These are phyloP conservation scores for Beta vulgaris DNA, from an alignment of 148 eudicot species.

Conservation along the genomic window DNA sequence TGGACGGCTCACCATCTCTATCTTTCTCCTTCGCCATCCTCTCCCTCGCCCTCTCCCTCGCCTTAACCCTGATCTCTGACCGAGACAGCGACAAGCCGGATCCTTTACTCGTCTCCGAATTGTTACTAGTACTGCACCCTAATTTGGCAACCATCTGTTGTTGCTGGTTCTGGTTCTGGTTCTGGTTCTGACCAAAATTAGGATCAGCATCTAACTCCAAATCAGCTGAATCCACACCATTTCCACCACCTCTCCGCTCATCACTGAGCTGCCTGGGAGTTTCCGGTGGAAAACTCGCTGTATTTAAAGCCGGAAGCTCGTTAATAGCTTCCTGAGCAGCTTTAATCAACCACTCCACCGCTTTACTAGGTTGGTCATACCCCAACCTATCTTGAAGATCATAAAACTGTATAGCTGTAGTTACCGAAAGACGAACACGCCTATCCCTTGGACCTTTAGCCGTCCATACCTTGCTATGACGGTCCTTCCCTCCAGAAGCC, in stretches of 20 bases:
- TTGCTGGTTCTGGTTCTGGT: constrained; percentile 27
- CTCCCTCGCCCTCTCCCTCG: constrained; percentile 75
- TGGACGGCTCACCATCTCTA: constrained; percentile 31
- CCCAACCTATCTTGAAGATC: constrained; percentile 86
- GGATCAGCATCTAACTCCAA: constrained; percentile 35
- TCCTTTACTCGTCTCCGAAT: constrained; percentile 80
- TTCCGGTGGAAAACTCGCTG: constrained; percentile 40
- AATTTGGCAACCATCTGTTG: constrained; percentile 39
- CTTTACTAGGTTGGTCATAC: constrained; percentile 88
- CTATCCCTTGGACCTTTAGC: constrained; percentile 82
- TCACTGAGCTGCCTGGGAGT: constrained; percentile 51
- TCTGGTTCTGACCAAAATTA: constrained; percentile 22
- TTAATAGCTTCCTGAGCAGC: constrained; percentile 65
- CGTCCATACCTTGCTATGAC: constrained; percentile 92
- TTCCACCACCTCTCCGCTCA: constrained; percentile 28
- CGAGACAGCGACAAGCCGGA: constrained; percentile 67
- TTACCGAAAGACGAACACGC: constrained; percentile 72
- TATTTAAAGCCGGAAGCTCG: constrained; percentile 65
- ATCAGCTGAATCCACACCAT: constrained; percentile 24
- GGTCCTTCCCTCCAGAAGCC: constrained; percentile 84
- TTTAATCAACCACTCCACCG: constrained; percentile 90
- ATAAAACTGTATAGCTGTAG: constrained; percentile 83
- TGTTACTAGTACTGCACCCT: constrained; percentile 67
- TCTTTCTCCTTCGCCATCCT: constrained; percentile 68
- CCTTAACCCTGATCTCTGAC: constrained; percentile 67